These are phyloP conservation scores for Chrysopogon serrulatus DNA, from an alignment of 176 grass and related monocot genomes.

Conservation along the genomic window DNA sequence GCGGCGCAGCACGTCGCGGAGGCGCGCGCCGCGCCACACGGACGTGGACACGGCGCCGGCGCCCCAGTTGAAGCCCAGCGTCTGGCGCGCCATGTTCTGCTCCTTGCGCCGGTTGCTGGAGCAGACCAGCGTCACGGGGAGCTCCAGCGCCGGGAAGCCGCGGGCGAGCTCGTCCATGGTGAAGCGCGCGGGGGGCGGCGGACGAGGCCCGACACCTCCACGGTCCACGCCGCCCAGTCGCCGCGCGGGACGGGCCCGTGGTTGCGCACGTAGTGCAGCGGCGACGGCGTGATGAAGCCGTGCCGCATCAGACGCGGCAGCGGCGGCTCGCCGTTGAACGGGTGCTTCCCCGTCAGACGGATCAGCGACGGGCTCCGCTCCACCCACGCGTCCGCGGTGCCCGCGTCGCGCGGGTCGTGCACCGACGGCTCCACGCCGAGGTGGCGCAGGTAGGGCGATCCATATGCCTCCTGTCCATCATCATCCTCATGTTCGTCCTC, in stretches of 20 bases:
- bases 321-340: slow-evolving; percentile 77
- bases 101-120: slow-evolving; percentile 80
- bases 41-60: slow-evolving; percentile 70
- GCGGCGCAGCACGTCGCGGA: slow-evolving; percentile 63
- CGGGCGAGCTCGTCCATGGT: slow-evolving; percentile 66
- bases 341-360: slow-evolving; percentile 82
- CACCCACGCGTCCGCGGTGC: slow-evolving; percentile 71
- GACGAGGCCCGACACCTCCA: slow-evolving; percentile 68
- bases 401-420: slow-evolving; percentile 56
- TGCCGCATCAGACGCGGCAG: slow-evolving; percentile 43
- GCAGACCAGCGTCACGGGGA: slow-evolving; percentile 74
- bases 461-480: not conserved
- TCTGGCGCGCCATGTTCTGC: slow-evolving; percentile 78
- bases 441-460: not conserved
- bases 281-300: slow-evolving; percentile 45
- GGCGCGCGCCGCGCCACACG: slow-evolving; percentile 67
- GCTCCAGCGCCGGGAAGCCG: slow-evolving; percentile 39
- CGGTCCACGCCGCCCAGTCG: slow-evolving; percentile 67
- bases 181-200: slow-evolving; percentile 39
- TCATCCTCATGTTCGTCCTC: not conserved
- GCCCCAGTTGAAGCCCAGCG: slow-evolving; percentile 82
- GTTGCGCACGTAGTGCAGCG: slow-evolving; percentile 83
- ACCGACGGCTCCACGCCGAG: slow-evolving; percentile 34
- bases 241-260: slow-evolving; percentile 55
- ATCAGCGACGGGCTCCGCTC: slow-evolving; percentile 57